Evolutionary conservation across 2,329 filamentous ascomycete species (phyloP).

Genomic region (Fusarium sp.): DNA sequence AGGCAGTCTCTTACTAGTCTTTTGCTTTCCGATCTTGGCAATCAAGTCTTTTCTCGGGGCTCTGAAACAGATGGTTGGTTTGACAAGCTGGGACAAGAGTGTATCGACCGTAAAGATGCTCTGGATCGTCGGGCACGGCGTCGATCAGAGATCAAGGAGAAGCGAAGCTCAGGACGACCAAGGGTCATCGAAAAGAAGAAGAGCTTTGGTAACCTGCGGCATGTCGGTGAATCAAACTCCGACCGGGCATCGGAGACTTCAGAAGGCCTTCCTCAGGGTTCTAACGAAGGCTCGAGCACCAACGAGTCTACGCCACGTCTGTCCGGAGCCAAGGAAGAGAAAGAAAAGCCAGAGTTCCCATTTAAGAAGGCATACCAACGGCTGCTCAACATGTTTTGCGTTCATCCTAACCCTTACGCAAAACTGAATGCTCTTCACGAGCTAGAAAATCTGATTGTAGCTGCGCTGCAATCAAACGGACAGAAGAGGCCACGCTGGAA

Average conservation of each 20-base stretch:
- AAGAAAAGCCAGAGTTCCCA: slow-evolving; percentile 69
- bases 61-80: slow-evolving; percentile 96
- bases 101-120: slow-evolving; percentile 70
- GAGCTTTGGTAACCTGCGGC: slow-evolving; percentile 73
- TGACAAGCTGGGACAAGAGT: slow-evolving; percentile 72
- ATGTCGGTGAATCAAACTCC: slow-evolving; percentile 55
- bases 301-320: slow-evolving; percentile 45
- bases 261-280: slow-evolving; percentile 52
- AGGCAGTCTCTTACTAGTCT: slow-evolving; percentile 85
- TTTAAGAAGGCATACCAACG: slow-evolving; percentile 83
- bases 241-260: slow-evolving; percentile 54
- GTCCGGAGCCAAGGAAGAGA: slow-evolving; percentile 42
- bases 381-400: slow-evolving; percentile 85
- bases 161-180: slow-evolving; percentile 59
- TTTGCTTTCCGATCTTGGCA: slow-evolving; percentile 88
- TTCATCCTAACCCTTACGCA: slow-evolving; percentile 85
- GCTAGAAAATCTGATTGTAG: slow-evolving; percentile 82
- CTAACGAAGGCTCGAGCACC: slow-evolving; percentile 54
- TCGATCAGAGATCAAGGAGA: slow-evolving; percentile 55
- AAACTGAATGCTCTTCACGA: slow-evolving; percentile 88
- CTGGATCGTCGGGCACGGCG: slow-evolving; percentile 61
- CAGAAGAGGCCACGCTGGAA: slow-evolving; percentile 52
- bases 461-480: slow-evolving; percentile 65
- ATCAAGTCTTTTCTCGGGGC: slow-evolving; percentile 84
- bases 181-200: slow-evolving; percentile 71